Evolutionary conservation across 768 basidiomycete genomes (phyloP), one percentile per base, ranked within the genome.

Genomic region (Chalciporus sphaerocephalus): DNA sequence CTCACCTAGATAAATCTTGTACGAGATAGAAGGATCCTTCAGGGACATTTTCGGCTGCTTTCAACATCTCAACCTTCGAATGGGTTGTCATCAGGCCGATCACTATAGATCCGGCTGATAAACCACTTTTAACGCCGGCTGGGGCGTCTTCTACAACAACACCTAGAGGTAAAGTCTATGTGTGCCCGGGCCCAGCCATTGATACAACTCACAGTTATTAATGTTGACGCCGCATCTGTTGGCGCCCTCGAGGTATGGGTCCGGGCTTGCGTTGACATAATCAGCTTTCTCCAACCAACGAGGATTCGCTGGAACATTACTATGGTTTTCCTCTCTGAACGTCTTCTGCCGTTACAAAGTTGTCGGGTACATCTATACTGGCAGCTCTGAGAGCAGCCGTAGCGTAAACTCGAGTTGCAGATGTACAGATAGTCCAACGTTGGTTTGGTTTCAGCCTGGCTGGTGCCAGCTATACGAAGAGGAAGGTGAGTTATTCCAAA

Each of bases 101-200:
- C 0, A 90, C 92, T 60, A 77, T 87, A 62, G 87, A 85, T 12
- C 95, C 93, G 5, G 92, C 89, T 0, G 83, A 78, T 36, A 78
- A 71, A 10, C 92, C 92, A 48, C 91, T 87, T 32, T 70, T 71
- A 55, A 97, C 74, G 16, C 93, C 94, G 13, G 80, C 80, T 1
- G 92, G 92, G 3, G 94, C 90, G 67, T 97, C 95, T 61, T 95
- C 92, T 24, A 97, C 78, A 13, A 96, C 94, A 38, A 95, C 72
- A 55, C 85, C 87, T 84, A 20, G 18, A 42, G 5, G 30, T 42
- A 40, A 57, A 40, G 48, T 58, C 25, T n/a, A 42, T 22, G 12
- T 15, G 18, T 16, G 28, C 11, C 15, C 33, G 28, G n/a, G n/a
- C 8, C 30, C 38, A 28, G 12, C 38, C 24, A 28, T 18, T 30